Conservation (phyloP, 1,139 yeast species). For the Candida pseudoviswanathii region DNA sequence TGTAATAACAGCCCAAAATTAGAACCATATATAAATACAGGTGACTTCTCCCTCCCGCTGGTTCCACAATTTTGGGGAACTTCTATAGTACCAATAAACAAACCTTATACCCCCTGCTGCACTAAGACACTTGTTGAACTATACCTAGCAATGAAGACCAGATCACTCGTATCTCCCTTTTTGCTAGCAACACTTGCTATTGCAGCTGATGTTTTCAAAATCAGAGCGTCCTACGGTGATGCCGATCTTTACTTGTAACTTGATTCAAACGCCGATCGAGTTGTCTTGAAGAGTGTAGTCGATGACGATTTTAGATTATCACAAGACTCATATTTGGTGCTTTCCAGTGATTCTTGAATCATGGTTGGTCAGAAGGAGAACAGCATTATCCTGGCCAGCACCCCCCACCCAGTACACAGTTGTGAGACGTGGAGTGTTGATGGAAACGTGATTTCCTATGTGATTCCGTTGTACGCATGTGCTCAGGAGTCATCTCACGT, state of each 20-base stretch:
- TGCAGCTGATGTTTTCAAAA: background rate
- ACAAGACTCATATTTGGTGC: background rate
- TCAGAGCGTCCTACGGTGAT: background rate
- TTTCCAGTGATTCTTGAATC: background rate
- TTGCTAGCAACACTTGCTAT: background rate
- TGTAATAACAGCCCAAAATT: no score
- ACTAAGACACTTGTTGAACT: background rate
- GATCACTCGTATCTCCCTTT: background rate
- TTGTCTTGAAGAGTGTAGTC: background rate
- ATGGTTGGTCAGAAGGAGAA: background rate
- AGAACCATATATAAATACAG: no score
- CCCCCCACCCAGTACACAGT: background rate
- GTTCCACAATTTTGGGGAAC: no score
- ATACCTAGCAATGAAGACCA: background rate
- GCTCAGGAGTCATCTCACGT: background rate
- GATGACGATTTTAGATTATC: background rate
- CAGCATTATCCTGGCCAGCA: background rate
- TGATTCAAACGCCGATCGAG: background rate
- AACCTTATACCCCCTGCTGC: background rate
- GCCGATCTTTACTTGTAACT: background rate
- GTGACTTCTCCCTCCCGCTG: no score
- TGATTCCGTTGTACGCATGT: no score
- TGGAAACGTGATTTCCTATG: background rate
- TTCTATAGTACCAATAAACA: no score
- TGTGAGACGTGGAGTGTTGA: background rate